Conservation (phyloP, 495 filamentous ascomycete genomes). For the Aspergillus baeticus region DNA sequence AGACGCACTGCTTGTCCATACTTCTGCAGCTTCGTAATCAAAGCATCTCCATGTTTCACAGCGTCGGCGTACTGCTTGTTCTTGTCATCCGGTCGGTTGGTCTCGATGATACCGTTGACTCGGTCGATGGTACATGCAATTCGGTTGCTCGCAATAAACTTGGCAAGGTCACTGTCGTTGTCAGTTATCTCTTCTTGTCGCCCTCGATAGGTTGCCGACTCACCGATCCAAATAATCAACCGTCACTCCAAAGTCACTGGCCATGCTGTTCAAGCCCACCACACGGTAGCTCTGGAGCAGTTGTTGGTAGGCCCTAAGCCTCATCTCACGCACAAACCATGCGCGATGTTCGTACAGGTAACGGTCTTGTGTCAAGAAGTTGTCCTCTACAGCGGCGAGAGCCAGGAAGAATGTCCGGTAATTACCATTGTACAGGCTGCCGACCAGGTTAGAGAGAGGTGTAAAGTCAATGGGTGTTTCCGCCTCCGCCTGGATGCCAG, state of each 20-base stretch:
- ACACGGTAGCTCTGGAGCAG: conserved; percentile 96
- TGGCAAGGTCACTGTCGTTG: conserved; percentile 75
- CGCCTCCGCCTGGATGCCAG: conserved; percentile 65
- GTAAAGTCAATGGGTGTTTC: conserved; percentile 77
- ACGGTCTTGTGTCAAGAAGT: conserved; percentile 89
- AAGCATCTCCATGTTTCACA: conserved; percentile 91
- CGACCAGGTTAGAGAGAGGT: conserved; percentile 82
- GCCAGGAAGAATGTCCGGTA: conserved; percentile 92
- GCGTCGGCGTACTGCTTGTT: conserved; percentile 98
- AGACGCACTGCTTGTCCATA: conserved; percentile 95
- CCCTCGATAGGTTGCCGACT: conserved; percentile 11
- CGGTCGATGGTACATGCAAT: conserved; percentile 97
- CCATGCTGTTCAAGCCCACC: conserved; percentile 95
- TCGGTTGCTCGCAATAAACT: conserved; percentile 92
- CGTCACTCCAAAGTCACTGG: conserved; percentile 89
- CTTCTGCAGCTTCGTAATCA: conserved; percentile 99
- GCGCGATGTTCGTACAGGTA: conserved; percentile 90
- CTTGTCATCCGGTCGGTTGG: conserved; percentile 95
- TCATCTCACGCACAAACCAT: conserved; percentile 98
- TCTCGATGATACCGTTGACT: conserved; percentile 96
- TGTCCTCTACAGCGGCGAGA: conserved; percentile 87
- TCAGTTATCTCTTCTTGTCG: conserved; percentile 10
- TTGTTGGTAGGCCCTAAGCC: conserved; percentile 91
- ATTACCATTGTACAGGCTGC: conserved; percentile 86
- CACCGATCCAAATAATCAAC: conserved; percentile 95